Evolutionary conservation across 169 alveolate genomes (phyloP).

Genomic region (Babesia ovis): DNA sequence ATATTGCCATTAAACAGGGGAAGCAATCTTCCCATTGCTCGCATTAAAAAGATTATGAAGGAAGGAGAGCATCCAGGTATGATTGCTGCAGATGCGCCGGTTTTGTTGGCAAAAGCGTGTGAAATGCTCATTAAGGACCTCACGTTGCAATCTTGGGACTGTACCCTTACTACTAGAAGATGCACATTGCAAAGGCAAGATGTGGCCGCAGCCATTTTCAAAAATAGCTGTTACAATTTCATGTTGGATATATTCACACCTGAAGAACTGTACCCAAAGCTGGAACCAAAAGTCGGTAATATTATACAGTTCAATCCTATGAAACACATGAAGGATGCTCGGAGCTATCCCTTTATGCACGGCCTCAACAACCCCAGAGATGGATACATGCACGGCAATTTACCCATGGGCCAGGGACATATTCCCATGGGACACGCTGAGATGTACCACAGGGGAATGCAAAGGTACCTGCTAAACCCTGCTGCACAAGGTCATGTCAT

Average conservation of each 20-base stretch:
- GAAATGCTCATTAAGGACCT: slow-evolving; percentile 93
- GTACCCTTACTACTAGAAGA: slow-evolving; percentile 88
- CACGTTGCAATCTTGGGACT: slow-evolving; percentile 90
- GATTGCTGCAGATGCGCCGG: slow-evolving; percentile 96
- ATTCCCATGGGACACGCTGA: not conserved
- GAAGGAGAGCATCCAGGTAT: slow-evolving; percentile 93
- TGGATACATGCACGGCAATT: not conserved
- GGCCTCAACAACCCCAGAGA: not conserved
- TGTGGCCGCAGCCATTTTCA: slow-evolving; percentile 81
- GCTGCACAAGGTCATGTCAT: slow-evolving; percentile 6
- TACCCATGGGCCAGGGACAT: slow-evolving; percentile 1
- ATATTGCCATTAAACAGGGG: slow-evolving; percentile 63
- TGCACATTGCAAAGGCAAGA: slow-evolving; percentile 88
- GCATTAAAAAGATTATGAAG: slow-evolving; percentile 95
- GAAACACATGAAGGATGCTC: slow-evolving; percentile 8
- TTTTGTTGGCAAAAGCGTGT: slow-evolving; percentile 94
- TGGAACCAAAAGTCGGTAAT: slow-evolving; percentile 32
- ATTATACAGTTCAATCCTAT: not conserved
- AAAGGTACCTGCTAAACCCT: slow-evolving; percentile 5
- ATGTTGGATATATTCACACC: slow-evolving; percentile 86
- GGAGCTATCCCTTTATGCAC: not conserved
- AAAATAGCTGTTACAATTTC: slow-evolving; percentile 89
- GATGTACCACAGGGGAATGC: slow-evolving; percentile 4
- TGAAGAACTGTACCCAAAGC: slow-evolving; percentile 55
- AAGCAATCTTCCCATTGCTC: slow-evolving; percentile 88